Conservation (phyloP, 2,329 filamentous ascomycete species). For the Colletotrichum zoysiae region DNA sequence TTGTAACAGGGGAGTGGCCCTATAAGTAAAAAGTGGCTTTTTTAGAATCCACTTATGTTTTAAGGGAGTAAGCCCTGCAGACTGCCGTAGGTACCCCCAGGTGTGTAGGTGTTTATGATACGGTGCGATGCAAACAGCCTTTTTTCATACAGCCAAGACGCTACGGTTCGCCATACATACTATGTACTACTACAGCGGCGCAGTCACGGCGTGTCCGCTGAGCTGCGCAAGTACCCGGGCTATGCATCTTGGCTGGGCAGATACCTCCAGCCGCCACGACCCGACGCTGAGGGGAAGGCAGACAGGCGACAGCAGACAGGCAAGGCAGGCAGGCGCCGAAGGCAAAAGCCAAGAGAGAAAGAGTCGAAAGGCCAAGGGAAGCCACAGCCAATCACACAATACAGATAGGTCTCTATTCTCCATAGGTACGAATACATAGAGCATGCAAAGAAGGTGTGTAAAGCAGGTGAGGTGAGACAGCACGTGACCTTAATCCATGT, state of each 20-base stretch:
- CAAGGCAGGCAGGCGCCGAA: background rate
- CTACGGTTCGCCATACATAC: background rate
- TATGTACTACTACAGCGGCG: no score
- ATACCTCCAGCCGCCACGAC: conserved; percentile 27
- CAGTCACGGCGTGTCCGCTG: conserved; percentile 33
- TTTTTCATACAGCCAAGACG: conserved; percentile 31
- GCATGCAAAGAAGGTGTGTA: background rate
- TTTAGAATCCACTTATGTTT: no score
- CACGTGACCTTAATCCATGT: conserved; percentile 21
- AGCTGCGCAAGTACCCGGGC: conserved; percentile 32
- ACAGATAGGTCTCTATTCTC: background rate
- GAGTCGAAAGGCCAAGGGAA: background rate
- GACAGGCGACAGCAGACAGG: no score
- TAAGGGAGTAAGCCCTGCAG: no score
- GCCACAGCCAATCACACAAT: conserved; percentile 31
- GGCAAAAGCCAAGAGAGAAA: conserved; percentile 11
- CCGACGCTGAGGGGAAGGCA: background rate
- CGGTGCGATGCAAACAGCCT: conserved; percentile 32
- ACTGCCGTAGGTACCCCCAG: background rate
- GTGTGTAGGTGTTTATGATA: background rate
- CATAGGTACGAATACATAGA: conserved; percentile 1
- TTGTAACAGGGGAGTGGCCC: no score
- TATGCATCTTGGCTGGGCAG: conserved; percentile 31
- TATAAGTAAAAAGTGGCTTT: no score
- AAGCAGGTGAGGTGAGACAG: background rate